These are phyloP conservation scores for Curvularia spicifera DNA, from an alignment of 2,329 filamentous ascomycete species.

Conservation along the genomic window DNA sequence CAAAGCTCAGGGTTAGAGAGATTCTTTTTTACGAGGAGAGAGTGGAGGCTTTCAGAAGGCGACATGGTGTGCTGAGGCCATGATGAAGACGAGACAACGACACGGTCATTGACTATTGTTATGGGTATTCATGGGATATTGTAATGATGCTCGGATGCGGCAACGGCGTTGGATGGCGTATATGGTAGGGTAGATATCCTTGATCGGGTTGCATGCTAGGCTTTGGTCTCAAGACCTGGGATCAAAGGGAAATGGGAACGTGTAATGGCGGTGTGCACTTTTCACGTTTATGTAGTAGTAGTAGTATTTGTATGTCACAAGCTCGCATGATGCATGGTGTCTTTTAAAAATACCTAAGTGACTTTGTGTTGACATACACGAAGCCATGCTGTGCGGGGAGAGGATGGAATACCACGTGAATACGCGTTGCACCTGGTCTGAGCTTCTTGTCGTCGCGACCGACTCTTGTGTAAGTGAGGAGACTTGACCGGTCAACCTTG, in stretches of 20 bases:
- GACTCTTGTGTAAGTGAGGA: conserved; percentile 6
- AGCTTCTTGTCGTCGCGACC: conserved; percentile 21
- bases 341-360: background rate
- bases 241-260: background rate
- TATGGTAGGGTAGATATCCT: conserved; percentile 24
- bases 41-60: conserved; percentile 74
- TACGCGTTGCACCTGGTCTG: conserved; percentile 18
- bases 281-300: conserved; percentile 16
- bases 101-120: conserved; percentile 11
- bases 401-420: conserved; percentile 23
- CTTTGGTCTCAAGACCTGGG: conserved; percentile 4
- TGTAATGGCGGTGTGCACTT: conserved; percentile 3
- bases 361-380: background rate
- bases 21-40: conserved; percentile 87
- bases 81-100: conserved; percentile 7
- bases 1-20: conserved; percentile 70
- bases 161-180: conserved; percentile 20
- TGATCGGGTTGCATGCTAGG: conserved; percentile 15
- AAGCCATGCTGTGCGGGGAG: background rate
- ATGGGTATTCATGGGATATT: conserved; percentile 11
- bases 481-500: conserved; percentile 6
- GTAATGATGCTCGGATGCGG: conserved; percentile 8
- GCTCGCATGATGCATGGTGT: background rate
- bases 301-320: background rate
- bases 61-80: conserved; percentile 58